These are phyloP conservation scores for Solanum microdontum DNA, from an alignment of 257 asterid species.

Conservation along the genomic window DNA sequence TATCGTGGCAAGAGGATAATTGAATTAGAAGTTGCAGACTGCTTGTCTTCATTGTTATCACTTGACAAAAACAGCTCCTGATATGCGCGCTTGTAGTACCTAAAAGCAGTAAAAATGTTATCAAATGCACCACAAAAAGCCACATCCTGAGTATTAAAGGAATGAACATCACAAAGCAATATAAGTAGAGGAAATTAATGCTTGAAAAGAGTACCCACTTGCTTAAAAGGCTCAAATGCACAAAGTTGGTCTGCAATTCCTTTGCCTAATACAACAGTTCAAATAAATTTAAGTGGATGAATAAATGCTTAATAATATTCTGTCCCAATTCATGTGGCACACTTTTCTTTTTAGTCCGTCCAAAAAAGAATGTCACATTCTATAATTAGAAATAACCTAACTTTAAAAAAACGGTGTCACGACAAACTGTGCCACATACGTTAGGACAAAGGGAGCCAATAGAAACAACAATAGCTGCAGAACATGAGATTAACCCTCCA, in stretches of 20 bases:
- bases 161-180: not conserved
- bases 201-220: constrained; percentile 40
- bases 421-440: not conserved
- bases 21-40: constrained; percentile 17
- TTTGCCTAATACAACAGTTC: constrained; percentile 41
- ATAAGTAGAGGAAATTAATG: constrained; percentile 8
- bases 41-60: constrained; percentile 38
- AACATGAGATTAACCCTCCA: constrained; percentile 10
- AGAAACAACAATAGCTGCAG: not conserved
- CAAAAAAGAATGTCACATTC: not conserved
- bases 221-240: constrained; percentile 73
- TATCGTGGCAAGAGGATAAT: constrained; percentile 27
- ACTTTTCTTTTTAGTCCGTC: not conserved
- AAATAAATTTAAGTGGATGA: not conserved
- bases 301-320: not conserved
- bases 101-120: constrained; percentile 8
- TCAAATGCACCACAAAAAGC: not conserved
- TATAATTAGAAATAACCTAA: not conserved
- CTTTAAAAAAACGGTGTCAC: not conserved
- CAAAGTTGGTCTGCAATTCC: constrained; percentile 76
- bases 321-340: not conserved
- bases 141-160: not conserved
- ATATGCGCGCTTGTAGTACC: constrained; percentile 75
- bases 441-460: not conserved
- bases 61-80: constrained; percentile 48